Percentiles rank a stretch among this genome's conserved stretches.
Evolutionary conservation across 148 eudicot species (phyloP).

Genomic region (Fagopyrum homotropicum): DNA sequence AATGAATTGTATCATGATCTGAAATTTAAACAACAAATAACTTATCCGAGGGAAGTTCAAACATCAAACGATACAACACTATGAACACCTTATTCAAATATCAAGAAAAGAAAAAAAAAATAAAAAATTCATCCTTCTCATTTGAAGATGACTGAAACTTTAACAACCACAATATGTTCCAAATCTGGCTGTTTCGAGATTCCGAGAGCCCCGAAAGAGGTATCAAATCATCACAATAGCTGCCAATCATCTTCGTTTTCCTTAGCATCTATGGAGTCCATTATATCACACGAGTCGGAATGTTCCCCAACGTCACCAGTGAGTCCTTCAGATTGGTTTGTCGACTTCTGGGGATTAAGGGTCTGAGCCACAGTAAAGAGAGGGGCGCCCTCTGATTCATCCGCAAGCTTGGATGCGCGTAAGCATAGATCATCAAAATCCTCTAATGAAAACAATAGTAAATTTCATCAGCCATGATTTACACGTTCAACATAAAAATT

Average conservation of each 20-base stretch:
- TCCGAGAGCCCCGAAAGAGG: not conserved
- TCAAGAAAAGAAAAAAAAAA: not conserved
- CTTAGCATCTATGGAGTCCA: conserved; percentile 1
- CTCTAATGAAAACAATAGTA: not conserved
- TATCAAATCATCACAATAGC: conserved; percentile 9
- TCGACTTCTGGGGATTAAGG: not conserved
- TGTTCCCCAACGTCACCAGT: not conserved
- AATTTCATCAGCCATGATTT: not conserved
- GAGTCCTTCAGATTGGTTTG: conserved; percentile 6
- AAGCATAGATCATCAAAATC: conserved; percentile 11
- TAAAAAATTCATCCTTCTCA: not conserved
- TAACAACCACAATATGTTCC: not conserved
- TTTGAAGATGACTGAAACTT: not conserved
- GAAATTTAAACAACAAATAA: too few species aligned
- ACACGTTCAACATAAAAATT: not conserved
- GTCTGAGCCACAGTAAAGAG: conserved; percentile 9
- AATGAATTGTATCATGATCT: not conserved
- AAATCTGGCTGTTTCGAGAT: not conserved
- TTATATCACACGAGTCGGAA: not conserved
- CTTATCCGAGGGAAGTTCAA: not conserved
- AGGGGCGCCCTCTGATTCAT: conserved; percentile 14
- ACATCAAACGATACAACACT: not conserved
- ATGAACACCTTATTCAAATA: not conserved
- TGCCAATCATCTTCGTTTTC: conserved; percentile 15
- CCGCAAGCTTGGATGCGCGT: conserved; percentile 1